Base-by-base conservation (phyloP, 2,329 filamentous ascomycete species). In the Colletotrichum spinosum region DNA sequence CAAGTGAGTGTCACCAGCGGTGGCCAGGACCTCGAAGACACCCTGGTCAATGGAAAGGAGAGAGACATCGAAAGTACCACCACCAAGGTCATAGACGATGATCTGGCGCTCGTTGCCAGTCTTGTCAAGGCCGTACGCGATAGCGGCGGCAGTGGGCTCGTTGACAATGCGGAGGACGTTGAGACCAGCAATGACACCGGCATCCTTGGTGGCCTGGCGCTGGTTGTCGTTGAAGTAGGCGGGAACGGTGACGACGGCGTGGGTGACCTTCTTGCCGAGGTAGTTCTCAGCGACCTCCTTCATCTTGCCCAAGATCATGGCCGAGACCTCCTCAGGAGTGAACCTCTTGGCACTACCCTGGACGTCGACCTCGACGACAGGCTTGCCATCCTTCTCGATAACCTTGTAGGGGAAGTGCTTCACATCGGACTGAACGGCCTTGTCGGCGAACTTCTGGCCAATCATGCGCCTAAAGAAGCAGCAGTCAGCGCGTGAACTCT, bases 381-480 rank as follows among this genome's bases (percentile, higher is more conserved):
- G 96, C 86, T 97, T 97, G 78, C 90, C 94, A 81, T 92, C 89
- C 86, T 96, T 94, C 86, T 92, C 87, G 76, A 93, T 78, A 68
- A 99, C 92, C 84, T 93, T 93, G 91, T 95, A 99, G 76, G 96
- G 95, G 88, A 97, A 97, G 86, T 97, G 92, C 92, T 99, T 98
- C 78, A 96, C 88, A 78, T 99, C 96, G 77, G 85, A 87, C 84
- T 97, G 94, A 71, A 97, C 90, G 70, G 97, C 92, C 84, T 91
- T 92, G 79, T 96, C 92, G 55, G 83, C 82, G 80, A 86, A 94
- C 83, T 94, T 96, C 80, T 92, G 92, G 75, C 92, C 92, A 76
- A 96, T 94, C 74, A 96, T 81, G 78, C 92, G 92, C 84, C 91
- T 93, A 69, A 8, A 9, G 17, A 9, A 38, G 53, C 13, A 38